Conservation (phyloP, 78 protist species). For the Monosiga brevicollis region DNA sequence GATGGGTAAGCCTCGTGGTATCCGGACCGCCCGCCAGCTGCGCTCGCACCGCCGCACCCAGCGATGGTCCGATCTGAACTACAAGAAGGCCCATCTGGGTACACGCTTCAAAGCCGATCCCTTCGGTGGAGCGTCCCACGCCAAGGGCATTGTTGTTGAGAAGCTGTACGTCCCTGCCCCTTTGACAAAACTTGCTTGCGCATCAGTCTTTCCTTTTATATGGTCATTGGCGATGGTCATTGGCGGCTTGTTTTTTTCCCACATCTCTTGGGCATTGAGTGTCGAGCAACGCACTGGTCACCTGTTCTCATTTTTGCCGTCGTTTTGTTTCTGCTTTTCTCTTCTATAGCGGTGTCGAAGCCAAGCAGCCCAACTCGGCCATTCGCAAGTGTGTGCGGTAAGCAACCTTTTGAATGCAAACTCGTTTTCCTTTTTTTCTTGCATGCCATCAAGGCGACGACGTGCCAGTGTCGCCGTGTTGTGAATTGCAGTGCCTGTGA, state of each 20-base stretch:
- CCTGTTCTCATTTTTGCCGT: no score
- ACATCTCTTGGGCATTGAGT: no score
- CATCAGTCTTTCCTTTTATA: no score
- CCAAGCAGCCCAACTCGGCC: constrained; percentile 99
- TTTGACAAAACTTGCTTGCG: no score
- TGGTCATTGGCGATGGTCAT: no score
- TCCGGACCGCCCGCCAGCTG: constrained; percentile 69
- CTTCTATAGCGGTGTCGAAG: constrained; percentile 89
- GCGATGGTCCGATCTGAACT: constrained; percentile 93
- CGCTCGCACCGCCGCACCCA: constrained; percentile 49
- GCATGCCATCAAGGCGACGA: no score
- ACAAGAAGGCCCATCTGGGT: constrained; percentile 86
- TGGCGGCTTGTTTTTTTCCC: no score
- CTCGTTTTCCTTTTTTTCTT: no score
- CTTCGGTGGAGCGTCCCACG: constrained; percentile 97
- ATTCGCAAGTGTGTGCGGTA: constrained; percentile 97
- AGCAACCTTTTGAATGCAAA: no score
- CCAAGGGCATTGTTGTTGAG: constrained; percentile 97
- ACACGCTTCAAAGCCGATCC: constrained; percentile 89
- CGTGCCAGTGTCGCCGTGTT: no score
- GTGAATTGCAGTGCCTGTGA: no score
- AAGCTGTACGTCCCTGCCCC: constrained; percentile 74
- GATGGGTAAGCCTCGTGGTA: constrained; percentile 51
- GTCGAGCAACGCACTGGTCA: no score
- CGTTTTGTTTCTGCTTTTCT: background rate